Percentiles rank a stretch among this genome's conserved stretches.
Evolutionary conservation across 805 yeast genomes (phyloP).

Genomic region (Kluyveromyces siamensis): DNA sequence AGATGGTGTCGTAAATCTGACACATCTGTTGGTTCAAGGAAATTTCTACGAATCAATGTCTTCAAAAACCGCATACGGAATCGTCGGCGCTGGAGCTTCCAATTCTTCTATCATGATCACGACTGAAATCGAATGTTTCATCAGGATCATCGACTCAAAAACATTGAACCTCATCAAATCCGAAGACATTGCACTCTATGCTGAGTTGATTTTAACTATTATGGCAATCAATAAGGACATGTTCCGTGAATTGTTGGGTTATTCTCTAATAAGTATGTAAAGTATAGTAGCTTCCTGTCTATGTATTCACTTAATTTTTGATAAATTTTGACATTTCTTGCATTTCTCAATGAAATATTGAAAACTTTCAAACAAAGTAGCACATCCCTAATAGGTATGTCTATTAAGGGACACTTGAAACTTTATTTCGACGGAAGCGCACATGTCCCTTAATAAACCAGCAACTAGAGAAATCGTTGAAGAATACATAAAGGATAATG

Average conservation of each 20-base stretch:
- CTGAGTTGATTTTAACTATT: conserved; percentile 56
- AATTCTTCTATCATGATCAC: conserved; percentile 36
- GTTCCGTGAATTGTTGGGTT: conserved; percentile 67
- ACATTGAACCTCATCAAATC: conserved; percentile 38
- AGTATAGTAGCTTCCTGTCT: neutral
- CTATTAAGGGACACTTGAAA: too few species aligned
- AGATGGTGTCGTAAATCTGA: conserved; percentile 43
- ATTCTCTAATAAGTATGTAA: conserved; percentile 54
- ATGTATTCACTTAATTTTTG: neutral
- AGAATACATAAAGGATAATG: conserved; percentile 8
- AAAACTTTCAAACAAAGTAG: too few species aligned
- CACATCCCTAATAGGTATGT: too few species aligned
- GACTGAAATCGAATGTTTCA: conserved; percentile 51
- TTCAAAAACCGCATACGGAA: conserved; percentile 50
- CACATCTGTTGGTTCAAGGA: conserved; percentile 38
- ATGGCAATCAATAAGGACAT: conserved; percentile 59
- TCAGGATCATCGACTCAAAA: conserved; percentile 56
- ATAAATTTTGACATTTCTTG: neutral
- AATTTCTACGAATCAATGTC: conserved; percentile 38
- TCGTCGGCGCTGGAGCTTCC: conserved; percentile 25
- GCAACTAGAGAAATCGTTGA: neutral
- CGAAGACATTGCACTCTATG: conserved; percentile 45
- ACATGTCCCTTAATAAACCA: neutral
- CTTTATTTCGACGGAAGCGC: too few species aligned
- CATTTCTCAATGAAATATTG: too few species aligned